A percentile compares a stretch with the other conserved stretches of the same genome.
Conservation (phyloP, 1,284 basidiomycete genomes). For the Flammula alnicola region DNA sequence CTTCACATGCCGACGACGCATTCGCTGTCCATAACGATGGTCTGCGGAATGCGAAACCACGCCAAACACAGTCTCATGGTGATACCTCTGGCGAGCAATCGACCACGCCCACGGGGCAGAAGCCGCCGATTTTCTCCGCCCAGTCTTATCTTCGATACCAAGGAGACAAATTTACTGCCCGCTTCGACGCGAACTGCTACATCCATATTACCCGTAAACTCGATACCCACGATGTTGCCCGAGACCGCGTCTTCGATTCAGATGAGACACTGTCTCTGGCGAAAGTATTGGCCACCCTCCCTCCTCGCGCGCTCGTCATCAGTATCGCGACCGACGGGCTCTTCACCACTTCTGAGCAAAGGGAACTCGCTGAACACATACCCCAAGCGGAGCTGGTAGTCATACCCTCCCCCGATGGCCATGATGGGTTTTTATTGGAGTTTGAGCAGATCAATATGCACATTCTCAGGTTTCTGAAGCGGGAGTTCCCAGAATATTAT, state of each 20-base stretch:
- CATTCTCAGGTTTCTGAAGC: slow-evolving; percentile 72
- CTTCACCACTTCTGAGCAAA: slow-evolving; percentile 89
- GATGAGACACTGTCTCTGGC: slow-evolving; percentile 46
- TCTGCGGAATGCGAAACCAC: slow-evolving; percentile 51
- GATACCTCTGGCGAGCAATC: slow-evolving; percentile 5
- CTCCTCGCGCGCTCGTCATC: slow-evolving; percentile 82
- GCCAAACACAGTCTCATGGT: slow-evolving; percentile 9
- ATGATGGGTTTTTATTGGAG: slow-evolving; percentile 96
- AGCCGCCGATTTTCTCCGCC: slow-evolving; percentile 77
- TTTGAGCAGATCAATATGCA: slow-evolving; percentile 90
- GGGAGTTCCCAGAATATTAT: slow-evolving; percentile 77
- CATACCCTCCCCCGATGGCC: slow-evolving; percentile 88
- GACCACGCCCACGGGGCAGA: too few relatives aligned
- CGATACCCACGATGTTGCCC: slow-evolving; percentile 92
- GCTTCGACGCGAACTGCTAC: slow-evolving; percentile 97
- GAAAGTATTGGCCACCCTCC: slow-evolving; percentile 70
- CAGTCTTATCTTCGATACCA: slow-evolving; percentile 98
- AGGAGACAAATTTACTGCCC: slow-evolving; percentile 92
- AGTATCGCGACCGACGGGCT: slow-evolving; percentile 91
- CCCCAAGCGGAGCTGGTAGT: slow-evolving; percentile 80
- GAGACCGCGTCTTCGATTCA: slow-evolving; percentile 50
- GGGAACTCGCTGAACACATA: slow-evolving; percentile 79
- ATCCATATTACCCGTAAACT: slow-evolving; percentile 97
- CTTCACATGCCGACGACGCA: slow-evolving; percentile 51
- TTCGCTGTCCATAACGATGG: slow-evolving; percentile 87